Conservation (phyloP, 257 asterid species). For the Solanum tarapatanum region DNA sequence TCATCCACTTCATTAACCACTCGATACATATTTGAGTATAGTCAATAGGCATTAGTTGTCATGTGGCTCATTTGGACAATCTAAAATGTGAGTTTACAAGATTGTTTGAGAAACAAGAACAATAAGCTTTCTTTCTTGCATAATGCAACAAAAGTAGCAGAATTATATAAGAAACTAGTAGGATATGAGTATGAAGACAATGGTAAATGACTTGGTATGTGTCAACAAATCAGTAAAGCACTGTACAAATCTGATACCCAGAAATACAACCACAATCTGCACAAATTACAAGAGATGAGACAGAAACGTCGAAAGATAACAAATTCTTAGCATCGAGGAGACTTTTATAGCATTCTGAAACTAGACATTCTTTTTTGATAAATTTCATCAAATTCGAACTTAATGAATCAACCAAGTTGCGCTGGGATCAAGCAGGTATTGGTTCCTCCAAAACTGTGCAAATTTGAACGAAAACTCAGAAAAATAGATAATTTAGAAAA, state of each 20-base stretch:
- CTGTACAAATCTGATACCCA: not conserved
- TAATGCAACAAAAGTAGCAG: not conserved
- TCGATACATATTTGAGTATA: no score
- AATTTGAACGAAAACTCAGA: not conserved
- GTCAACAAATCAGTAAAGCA: not conserved
- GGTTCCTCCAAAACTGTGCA: conserved; percentile 78
- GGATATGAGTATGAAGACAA: not conserved
- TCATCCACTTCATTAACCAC: no score
- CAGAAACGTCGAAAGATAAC: not conserved
- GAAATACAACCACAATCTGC: not conserved
- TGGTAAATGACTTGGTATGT: not conserved
- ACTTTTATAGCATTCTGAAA: not conserved
- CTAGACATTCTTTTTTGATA: not conserved
- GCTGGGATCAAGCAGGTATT: conserved; percentile 40
- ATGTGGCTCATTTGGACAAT: not conserved
- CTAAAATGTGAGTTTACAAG: not conserved
- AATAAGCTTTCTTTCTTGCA: not conserved
- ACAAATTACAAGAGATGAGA: not conserved
- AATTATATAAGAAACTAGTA: not conserved
- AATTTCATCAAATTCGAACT: not conserved
- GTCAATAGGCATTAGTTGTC: not conserved
- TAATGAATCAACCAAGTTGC: not conserved
- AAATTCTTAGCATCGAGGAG: not conserved
- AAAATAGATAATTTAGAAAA: not conserved
- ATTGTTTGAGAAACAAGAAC: not conserved